Evolutionary conservation across 768 basidiomycete species (phyloP).

Genomic region (Russula earlei): DNA sequence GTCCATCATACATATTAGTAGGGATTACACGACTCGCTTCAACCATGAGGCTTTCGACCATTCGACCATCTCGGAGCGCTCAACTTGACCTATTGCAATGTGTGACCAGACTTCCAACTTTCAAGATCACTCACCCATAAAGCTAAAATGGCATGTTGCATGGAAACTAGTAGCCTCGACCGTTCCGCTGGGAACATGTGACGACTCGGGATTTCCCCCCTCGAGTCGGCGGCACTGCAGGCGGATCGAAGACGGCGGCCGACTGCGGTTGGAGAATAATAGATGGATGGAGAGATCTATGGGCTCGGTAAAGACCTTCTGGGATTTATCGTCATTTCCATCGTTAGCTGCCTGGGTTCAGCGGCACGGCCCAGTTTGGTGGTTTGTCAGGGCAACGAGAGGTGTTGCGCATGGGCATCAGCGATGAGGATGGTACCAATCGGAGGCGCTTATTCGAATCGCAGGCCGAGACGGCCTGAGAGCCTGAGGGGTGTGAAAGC

Average conservation of each 20-base stretch:
- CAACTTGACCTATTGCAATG: not conserved
- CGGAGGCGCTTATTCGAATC: not conserved
- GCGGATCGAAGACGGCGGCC: conserved; percentile 4
- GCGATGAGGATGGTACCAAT: not conserved
- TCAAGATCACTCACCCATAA: not conserved
- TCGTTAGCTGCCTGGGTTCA: not conserved
- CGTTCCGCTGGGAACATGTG: not conserved
- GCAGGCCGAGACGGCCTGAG: not conserved
- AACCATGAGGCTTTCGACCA: not conserved
- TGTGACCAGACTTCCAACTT: not conserved
- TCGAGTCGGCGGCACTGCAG: not conserved
- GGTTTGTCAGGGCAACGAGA: conserved; percentile 10
- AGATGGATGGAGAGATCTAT: not conserved
- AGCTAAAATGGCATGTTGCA: not conserved
- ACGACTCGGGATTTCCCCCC: not conserved
- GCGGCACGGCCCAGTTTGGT: not conserved
- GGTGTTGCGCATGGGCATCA: not conserved
- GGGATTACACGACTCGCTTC: not conserved
- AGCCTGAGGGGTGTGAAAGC: too few relatives aligned
- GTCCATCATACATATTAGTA: too few relatives aligned
- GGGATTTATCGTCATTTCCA: too few relatives aligned
- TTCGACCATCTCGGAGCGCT: not conserved
- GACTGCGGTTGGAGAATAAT: not conserved
- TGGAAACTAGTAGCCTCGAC: not conserved
- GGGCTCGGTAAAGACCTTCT: not conserved